Conservation (phyloP, 306 rosid genomes). For the Prinsepia uniflora region DNA sequence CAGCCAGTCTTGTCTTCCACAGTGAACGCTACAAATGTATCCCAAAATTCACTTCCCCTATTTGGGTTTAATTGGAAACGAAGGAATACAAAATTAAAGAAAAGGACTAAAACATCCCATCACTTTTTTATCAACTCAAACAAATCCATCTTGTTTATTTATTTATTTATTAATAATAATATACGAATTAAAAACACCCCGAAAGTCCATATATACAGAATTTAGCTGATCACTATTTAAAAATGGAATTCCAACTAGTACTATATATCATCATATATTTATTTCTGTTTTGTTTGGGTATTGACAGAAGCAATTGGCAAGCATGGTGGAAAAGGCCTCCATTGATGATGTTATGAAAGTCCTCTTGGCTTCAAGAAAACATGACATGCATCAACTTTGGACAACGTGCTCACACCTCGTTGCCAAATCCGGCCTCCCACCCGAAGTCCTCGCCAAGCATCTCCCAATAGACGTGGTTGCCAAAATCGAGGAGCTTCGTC, state of each 20-base stretch:
- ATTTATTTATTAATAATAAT: background rate
- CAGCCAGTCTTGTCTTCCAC: slow-evolving; percentile 53
- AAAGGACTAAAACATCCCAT: slow-evolving; percentile 35
- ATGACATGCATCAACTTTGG: slow-evolving; percentile 99
- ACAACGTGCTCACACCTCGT: slow-evolving; percentile 89
- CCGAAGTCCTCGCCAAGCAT: slow-evolving; percentile 86
- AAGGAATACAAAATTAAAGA: slow-evolving; percentile 27
- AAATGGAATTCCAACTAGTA: slow-evolving; percentile 2
- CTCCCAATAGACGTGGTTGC: slow-evolving; percentile 80
- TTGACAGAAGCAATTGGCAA: slow-evolving; percentile 84
- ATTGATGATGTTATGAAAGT: slow-evolving; percentile 99
- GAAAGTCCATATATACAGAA: background rate
- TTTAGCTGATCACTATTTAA: background rate
- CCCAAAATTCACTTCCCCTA: slow-evolving; percentile 64
- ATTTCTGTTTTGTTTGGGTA: background rate
- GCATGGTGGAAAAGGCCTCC: slow-evolving; percentile 97
- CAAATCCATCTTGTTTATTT: no score
- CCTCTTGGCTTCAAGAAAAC: slow-evolving; percentile 79
- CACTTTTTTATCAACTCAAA: slow-evolving; percentile 13
- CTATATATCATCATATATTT: background rate
- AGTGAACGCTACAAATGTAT: slow-evolving; percentile 35
- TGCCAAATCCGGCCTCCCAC: slow-evolving; percentile 85
- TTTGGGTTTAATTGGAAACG: slow-evolving; percentile 41
- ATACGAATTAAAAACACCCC: background rate
- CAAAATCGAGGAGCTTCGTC: slow-evolving; percentile 91